phyloP scores from a whole-genome alignment of 345 rosid genomes.

The Corymbia maculata region DNA sequence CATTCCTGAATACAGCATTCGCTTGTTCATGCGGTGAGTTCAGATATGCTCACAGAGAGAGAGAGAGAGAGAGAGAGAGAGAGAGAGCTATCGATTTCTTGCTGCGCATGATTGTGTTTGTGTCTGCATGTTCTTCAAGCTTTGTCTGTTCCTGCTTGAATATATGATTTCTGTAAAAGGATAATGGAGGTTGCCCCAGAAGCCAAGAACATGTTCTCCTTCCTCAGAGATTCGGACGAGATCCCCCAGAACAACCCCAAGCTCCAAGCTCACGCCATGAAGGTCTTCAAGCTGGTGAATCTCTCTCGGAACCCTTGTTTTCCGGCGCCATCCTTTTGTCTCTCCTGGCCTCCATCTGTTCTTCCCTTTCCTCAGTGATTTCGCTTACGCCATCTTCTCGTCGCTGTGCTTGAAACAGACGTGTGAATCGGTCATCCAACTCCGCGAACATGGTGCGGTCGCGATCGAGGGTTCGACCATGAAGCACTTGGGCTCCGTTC shows the following conservation, averaged over 20 bases:
- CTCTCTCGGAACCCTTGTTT: background rate
- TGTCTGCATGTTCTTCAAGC: background rate
- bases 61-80: too few species aligned
- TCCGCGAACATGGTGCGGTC: slow-evolving; percentile 35
- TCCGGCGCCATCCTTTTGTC: background rate
- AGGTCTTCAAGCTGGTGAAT: slow-evolving; percentile 52
- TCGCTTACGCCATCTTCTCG: too few species aligned
- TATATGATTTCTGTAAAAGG: slow-evolving; percentile 10
- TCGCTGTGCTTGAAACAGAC: slow-evolving; percentile 2
- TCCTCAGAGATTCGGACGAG: slow-evolving; percentile 46
- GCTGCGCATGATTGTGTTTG: too few species aligned
- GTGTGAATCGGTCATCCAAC: slow-evolving; percentile 44
- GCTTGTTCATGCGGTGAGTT: too few species aligned
- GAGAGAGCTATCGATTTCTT: too few species aligned
- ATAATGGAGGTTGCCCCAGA: slow-evolving; percentile 63
- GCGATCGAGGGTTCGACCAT: slow-evolving; percentile 34
- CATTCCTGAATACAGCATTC: too few species aligned
- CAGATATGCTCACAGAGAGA: background rate
- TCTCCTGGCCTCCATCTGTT: background rate
- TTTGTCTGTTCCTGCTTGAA: background rate
- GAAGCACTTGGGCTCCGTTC: slow-evolving; percentile 40
- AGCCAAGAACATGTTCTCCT: slow-evolving; percentile 47
- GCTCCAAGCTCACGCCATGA: slow-evolving; percentile 64
- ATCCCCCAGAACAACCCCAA: slow-evolving; percentile 47
- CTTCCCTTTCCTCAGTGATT: too few species aligned